Evolutionary conservation across 352 stramenopile species (phyloP).

Genomic region (Phytophthora fragariaefolia): DNA sequence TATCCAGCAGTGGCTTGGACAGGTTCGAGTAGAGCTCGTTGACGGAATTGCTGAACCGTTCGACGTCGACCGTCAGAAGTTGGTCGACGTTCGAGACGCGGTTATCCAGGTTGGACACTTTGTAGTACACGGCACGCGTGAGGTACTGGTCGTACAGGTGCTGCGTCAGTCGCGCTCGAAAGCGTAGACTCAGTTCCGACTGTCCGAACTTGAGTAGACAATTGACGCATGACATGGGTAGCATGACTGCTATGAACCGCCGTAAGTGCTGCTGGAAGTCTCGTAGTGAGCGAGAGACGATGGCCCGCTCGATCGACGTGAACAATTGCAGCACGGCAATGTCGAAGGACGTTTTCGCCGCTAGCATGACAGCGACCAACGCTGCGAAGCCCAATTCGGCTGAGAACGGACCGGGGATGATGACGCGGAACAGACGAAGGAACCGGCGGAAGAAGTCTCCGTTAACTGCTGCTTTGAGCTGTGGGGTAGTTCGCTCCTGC

Average conservation of each 20-base stretch:
- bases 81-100: constrained; percentile 87
- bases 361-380: constrained; percentile 60
- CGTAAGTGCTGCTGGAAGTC: constrained; percentile 69
- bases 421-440: constrained; percentile 67
- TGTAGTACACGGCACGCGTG: constrained; percentile 88
- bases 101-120: constrained; percentile 86
- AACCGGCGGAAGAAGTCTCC: constrained; percentile 64
- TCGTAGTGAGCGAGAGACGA: constrained; percentile 64
- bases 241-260: constrained; percentile 72
- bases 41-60: constrained; percentile 81
- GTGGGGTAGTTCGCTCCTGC: constrained; percentile 59
- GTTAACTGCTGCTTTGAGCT: constrained; percentile 72
- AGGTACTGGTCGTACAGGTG: constrained; percentile 30
- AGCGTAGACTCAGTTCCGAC: constrained; percentile 2
- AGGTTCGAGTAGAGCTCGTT: constrained; percentile 84
- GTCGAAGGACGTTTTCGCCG: constrained; percentile 72
- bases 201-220: neutral
- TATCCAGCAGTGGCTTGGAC: constrained; percentile 83
- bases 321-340: constrained; percentile 72
- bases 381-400: constrained; percentile 66
- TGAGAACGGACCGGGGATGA: constrained; percentile 65
- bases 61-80: constrained; percentile 80
- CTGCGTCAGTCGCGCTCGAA: neutral
- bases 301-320: constrained; percentile 72
- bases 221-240: constrained; percentile 56